These are phyloP conservation scores for Ogataea nonfermentans DNA, from an alignment of 805 yeast genomes.

Conservation along the genomic window DNA sequence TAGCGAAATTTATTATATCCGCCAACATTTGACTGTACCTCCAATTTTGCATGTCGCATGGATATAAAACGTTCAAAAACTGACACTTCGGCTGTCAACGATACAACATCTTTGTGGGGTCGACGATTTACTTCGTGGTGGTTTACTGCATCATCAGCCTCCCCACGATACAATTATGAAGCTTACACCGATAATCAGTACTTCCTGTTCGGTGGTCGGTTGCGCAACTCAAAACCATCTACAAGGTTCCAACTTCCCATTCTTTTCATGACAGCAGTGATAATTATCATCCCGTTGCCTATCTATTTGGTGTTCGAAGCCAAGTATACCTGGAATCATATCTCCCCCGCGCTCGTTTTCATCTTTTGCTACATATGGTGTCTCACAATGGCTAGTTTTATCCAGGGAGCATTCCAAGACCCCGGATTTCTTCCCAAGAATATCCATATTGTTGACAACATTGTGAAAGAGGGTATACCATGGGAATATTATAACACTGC, in stretches of 20 bases:
- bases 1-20: neutral
- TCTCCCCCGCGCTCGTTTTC: slow-evolving; percentile 55
- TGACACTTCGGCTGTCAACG: neutral
- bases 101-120: no score
- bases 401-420: slow-evolving; percentile 57
- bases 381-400: slow-evolving; percentile 44
- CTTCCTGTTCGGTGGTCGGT: slow-evolving; percentile 62
- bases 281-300: slow-evolving; percentile 39
- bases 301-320: slow-evolving; percentile 53
- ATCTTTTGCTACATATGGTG: slow-evolving; percentile 59
- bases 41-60: no score
- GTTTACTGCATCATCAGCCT: neutral
- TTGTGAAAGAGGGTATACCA: slow-evolving; percentile 41
- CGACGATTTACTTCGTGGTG: neutral
- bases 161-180: slow-evolving; percentile 41
- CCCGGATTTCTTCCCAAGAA: slow-evolving; percentile 73
- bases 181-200: slow-evolving; percentile 40
- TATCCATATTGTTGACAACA: slow-evolving; percentile 50
- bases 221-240: slow-evolving; percentile 40
- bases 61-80: no score
- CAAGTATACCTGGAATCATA: slow-evolving; percentile 53
- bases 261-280: slow-evolving; percentile 11
- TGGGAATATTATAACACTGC: slow-evolving; percentile 54
- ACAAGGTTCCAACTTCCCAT: slow-evolving; percentile 8
- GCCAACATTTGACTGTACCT: slow-evolving; percentile 4